Evolutionary conservation across 2,329 filamentous ascomycete species (phyloP).

Genomic region (Fusarium drepaniforme): DNA sequence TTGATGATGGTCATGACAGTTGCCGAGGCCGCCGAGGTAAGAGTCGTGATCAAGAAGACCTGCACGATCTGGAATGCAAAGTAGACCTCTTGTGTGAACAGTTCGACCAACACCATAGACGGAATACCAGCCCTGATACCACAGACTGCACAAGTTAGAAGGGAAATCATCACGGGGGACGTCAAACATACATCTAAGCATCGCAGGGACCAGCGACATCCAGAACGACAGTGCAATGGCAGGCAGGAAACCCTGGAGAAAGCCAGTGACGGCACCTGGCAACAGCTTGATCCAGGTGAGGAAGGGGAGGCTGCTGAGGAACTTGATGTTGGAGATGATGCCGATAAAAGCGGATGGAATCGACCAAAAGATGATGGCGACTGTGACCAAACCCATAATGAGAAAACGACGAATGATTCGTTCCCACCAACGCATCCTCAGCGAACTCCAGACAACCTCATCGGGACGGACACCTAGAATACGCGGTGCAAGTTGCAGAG

Average conservation of each 20-base stretch:
- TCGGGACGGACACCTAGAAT: constrained; percentile 85
- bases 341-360: constrained; percentile 83
- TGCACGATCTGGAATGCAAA: constrained; percentile 93
- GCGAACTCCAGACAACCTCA: constrained; percentile 89
- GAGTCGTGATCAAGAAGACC: constrained; percentile 88
- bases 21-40: constrained; percentile 83
- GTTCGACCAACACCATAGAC: constrained; percentile 82
- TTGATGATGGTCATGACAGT: constrained; percentile 73
- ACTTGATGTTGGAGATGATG: constrained; percentile 85
- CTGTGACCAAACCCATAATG: constrained; percentile 78
- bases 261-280: constrained; percentile 78
- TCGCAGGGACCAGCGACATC: constrained; percentile 86
- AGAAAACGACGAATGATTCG: constrained; percentile 78
- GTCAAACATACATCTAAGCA: constrained; percentile 71
- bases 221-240: constrained; percentile 82
- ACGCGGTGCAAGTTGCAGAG: constrained; percentile 87
- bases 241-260: constrained; percentile 88
- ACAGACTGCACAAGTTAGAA: constrained; percentile 64
- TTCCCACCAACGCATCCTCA: constrained; percentile 90
- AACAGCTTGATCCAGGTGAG: constrained; percentile 79
- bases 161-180: rapidly evolving
- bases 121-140: constrained; percentile 85
- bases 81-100: constrained; percentile 92
- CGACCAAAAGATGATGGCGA: constrained; percentile 89
- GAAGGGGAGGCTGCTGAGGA: constrained; percentile 75